Conservation (phyloP, 2,329 filamentous ascomycete genomes). For the Aspergillus ruber region DNA sequence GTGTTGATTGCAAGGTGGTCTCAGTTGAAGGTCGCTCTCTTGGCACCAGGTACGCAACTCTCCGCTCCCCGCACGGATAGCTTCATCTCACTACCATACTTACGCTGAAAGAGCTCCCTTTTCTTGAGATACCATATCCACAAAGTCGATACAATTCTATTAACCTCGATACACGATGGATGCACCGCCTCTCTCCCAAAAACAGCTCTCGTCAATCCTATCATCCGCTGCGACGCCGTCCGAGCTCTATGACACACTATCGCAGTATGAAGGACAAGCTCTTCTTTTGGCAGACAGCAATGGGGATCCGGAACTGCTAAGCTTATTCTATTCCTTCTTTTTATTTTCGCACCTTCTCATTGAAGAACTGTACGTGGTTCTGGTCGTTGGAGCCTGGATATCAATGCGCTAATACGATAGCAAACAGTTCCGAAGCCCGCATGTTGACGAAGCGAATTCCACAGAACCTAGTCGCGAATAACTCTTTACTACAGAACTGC, state of each 20-base stretch:
- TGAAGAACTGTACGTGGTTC: constrained; percentile 29
- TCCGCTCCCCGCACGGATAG: constrained; percentile 23
- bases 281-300: constrained; percentile 20
- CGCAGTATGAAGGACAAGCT: constrained; percentile 30
- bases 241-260: constrained; percentile 30
- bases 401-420: neutral
- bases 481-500: constrained; percentile 29
- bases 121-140: neutral
- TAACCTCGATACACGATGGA: constrained; percentile 16
- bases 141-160: neutral
- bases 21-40: constrained; percentile 27
- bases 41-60: constrained; percentile 24
- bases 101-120: neutral
- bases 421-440: constrained; percentile 34
- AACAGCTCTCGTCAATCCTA: constrained; percentile 25
- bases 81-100: constrained; percentile 2
- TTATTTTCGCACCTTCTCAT: constrained; percentile 35
- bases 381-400: neutral
- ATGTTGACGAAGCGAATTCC: constrained; percentile 33
- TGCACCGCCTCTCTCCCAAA: constrained; percentile 22
- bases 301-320: constrained; percentile 24
- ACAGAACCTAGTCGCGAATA: constrained; percentile 18
- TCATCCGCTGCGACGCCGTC: constrained; percentile 22
- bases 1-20: constrained; percentile 36
- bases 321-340: constrained; percentile 34